Evolutionary conservation across 179 eudicot species (phyloP), one percentile per base, ranked within the genome.

Genomic region (Camellia oleifera): DNA sequence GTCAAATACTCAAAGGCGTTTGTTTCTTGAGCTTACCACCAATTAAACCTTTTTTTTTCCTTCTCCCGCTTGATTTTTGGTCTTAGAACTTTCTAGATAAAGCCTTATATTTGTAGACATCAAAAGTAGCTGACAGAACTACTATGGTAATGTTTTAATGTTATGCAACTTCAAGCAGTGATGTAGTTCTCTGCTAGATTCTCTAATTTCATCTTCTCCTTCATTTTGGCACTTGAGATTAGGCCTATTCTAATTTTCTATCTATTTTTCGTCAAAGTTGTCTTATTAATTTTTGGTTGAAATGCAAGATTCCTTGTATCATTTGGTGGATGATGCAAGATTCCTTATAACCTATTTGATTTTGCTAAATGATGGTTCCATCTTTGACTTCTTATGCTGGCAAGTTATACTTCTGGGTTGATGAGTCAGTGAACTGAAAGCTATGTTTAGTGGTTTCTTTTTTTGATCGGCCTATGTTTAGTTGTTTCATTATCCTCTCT

Each of bases 141-240:
- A 45, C 7, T 69, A 15, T 45, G 15, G 73, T 7, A 17, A 68
- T 14, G 48, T 7, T 44, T 42, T 4, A 32, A 6, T 42, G 23
- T 69, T 69, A 52, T 69, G 72, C 72, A 44, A 15, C 20, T 42
- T 68, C 73, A 45, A 69, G 26, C 73, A 17, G 11, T 45, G 40
- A n/a, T 8, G 42, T 50, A 9, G 20, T 46, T 48, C 15, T 71
- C 75, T 7, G 44, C 4, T 50, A 52, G 44, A 50, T 72, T 72
- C 20, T 18, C 40, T 18, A 17, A 70, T 48, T 71, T 58, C 53
- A 69, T n/a, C 0, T 5, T 26, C 58, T 48, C 26, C 60, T 46
- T 48, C 74, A 7, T 32, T 40, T 13, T n/a, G 20, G 6, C 64
- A 15, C n/a, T 32, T 42, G 17, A 70, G 74, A 7, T 48, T 53